A percentile compares a stretch with the other conserved stretches of the same genome.
phyloP scores from a whole-genome alignment of 164 flowering plant genomes.

The Cinnamomum chago region DNA sequence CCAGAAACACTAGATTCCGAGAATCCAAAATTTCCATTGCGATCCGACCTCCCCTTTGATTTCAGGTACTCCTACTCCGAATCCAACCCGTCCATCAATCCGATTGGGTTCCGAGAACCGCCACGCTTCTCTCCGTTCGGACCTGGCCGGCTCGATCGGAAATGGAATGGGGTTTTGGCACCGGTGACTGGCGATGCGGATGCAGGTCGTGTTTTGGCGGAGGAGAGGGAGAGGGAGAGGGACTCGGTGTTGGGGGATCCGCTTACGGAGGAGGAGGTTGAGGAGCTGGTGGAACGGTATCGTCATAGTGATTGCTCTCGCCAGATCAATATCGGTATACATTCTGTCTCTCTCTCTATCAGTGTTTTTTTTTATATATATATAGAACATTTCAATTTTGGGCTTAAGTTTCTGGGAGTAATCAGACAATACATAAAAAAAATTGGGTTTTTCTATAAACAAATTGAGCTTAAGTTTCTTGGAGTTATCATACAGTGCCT shows the following conservation, averaged over 20 bases:
- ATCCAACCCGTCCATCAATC: constrained; percentile 44
- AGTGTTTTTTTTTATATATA: no score
- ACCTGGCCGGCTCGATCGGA: constrained; percentile 74
- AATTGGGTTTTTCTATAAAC: no score
- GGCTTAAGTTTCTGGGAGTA: no score
- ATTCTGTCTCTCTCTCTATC: no score
- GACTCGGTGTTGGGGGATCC: constrained; percentile 64
- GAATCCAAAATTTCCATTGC: constrained; percentile 19
- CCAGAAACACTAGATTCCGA: constrained; percentile 1
- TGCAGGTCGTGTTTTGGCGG: constrained; percentile 24
- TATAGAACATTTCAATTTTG: no score
- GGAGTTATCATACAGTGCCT: no score
- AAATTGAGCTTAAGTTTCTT: no score
- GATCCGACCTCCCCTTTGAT: constrained; percentile 74
- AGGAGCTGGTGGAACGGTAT: constrained; percentile 71
- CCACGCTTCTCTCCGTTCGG: constrained; percentile 87
- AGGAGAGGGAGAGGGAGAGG: constrained; percentile 17
- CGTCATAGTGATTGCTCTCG: constrained; percentile 73
- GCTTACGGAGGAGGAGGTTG: constrained; percentile 60
- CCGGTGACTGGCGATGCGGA: constrained; percentile 32
- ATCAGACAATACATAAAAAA: no score
- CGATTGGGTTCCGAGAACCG: constrained; percentile 80
- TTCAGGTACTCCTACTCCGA: constrained; percentile 85
- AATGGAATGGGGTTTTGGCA: constrained; percentile 80
- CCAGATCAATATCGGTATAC: constrained; percentile 80